Evolutionary conservation across 139 green algal genomes (phyloP), one percentile per base, ranked within the genome.

Genomic region (Chlorella sp.): DNA sequence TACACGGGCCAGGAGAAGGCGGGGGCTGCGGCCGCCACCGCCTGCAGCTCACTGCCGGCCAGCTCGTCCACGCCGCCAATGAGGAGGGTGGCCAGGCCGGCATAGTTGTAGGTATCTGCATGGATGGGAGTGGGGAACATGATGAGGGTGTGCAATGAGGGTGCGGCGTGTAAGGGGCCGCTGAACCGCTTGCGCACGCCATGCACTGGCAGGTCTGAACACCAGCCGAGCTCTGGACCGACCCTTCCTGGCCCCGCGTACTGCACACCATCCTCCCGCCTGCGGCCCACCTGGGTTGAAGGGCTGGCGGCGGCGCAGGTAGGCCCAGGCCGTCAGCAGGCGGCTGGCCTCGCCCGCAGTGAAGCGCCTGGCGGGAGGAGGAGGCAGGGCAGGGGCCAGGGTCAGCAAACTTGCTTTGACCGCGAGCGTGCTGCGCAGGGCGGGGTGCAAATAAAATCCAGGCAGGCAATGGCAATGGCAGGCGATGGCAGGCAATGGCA

Each of bases 291-390:
- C 72, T 32, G 72, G 48, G 77, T 83, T 83, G 77, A 83, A 83
- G 40, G 77, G 77, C 77, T 74, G 73, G 77, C 77, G 77, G 58
- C 77, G 77, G 40, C 77, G 77, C 77, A 83, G 77, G 40, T 73
- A 32, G 26, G 77, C 38, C 77, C 77, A 83, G 40, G 77, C 77
- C 7, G 58, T 34, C 56, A 83, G 77, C 56, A 83, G 77, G 8
- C 77, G 77, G 38, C 56, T 43, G 40, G 6, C 30, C 77, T 83
- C 77, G 30, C 44, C 43, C 3, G 30, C 22, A 16, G 40, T 34
- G 60, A 83, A 83, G 58, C 56, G 64, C 60, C 77, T 83, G 77
- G 5, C 1, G 60, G 60, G 22, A 34, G 60, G 34, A 24, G 67
- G 67, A 48, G 68, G 16, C 36, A 7, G 34, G 68, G 68, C 8